Conservation (phyloP, 1,139 yeast genomes). For the Casaregolazyma suthepensis region DNA sequence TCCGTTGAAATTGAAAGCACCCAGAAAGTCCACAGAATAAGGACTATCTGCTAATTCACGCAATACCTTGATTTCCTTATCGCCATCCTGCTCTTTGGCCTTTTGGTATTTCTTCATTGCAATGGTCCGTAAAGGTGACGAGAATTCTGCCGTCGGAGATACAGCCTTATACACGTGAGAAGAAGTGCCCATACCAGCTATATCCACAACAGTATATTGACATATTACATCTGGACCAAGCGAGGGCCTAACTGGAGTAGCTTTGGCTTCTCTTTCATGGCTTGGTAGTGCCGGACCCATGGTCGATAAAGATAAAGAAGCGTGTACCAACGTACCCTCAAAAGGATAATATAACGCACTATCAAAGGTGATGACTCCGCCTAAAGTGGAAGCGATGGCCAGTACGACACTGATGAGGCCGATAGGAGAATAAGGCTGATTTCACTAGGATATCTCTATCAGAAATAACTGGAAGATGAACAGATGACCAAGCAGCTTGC, state of each 20-base stretch:
- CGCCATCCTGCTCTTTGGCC: constrained; percentile 1
- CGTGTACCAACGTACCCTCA: not conserved
- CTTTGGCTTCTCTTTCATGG: not conserved
- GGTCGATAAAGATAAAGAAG: not conserved
- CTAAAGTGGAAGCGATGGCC: not conserved
- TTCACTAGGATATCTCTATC: not conserved
- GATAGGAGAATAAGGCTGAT: not conserved
- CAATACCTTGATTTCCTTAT: constrained; percentile 3
- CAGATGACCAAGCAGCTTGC: not conserved
- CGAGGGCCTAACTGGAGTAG: not conserved
- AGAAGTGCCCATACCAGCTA: constrained; percentile 7
- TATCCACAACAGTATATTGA: constrained; percentile 6
- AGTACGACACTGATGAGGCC: not conserved
- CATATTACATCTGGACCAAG: constrained; percentile 1
- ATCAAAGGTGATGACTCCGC: not conserved
- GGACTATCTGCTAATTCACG: not conserved
- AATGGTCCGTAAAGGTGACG: constrained; percentile 5
- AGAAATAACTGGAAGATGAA: not conserved
- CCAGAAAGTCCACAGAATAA: constrained; percentile 4
- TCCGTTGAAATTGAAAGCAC: constrained; percentile 8
- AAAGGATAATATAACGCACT: not conserved
- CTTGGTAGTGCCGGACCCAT: not conserved
- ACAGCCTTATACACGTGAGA: constrained; percentile 8
- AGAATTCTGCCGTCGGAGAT: constrained; percentile 4
- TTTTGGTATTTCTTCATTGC: constrained; percentile 7